Conservation (phyloP, 495 filamentous ascomycete species). For the Neurospora cerealis region DNA sequence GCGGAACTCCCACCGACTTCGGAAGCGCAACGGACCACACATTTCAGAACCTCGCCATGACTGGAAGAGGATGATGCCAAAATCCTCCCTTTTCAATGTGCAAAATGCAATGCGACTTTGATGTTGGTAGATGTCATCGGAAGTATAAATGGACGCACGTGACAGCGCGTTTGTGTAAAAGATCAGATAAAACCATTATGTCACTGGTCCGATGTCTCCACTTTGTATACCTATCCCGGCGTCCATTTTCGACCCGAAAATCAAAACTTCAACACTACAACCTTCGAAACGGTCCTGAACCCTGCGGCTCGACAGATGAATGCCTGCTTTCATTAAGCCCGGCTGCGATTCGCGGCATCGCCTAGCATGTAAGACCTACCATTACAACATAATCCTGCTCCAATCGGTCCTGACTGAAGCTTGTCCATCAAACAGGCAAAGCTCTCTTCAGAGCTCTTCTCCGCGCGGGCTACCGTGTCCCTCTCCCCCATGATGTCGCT, state of each 20-base stretch:
- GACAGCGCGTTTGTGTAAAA: not conserved
- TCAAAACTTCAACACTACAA: not conserved
- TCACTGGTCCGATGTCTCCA: not conserved
- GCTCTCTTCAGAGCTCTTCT: constrained; percentile 67
- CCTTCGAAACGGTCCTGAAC: not conserved
- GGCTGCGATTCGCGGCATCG: constrained; percentile 46
- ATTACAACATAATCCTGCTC: too few relatives aligned
- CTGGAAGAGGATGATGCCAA: rapidly evolving
- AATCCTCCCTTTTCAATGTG: not conserved
- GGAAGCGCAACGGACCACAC: not conserved
- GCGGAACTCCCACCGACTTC: not conserved
- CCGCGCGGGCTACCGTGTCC: constrained; percentile 43
- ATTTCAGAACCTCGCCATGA: not conserved
- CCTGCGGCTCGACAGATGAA: constrained; percentile 18
- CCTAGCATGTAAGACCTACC: constrained; percentile 47
- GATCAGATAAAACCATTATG: not conserved
- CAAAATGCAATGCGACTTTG: not conserved
- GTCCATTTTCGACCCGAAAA: not conserved
- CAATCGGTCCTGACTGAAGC: not conserved
- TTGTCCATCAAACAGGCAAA: constrained; percentile 39
- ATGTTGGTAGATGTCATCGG: not conserved
- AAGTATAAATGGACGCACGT: not conserved
- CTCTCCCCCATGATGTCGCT: constrained; percentile 31
- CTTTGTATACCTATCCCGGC: not conserved
- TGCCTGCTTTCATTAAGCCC: constrained; percentile 34